A percentile compares a stretch with the other conserved stretches of the same genome.
Evolutionary conservation across 2,329 filamentous ascomycete genomes (phyloP).

Genomic region (Calcarisporium arbuscula): DNA sequence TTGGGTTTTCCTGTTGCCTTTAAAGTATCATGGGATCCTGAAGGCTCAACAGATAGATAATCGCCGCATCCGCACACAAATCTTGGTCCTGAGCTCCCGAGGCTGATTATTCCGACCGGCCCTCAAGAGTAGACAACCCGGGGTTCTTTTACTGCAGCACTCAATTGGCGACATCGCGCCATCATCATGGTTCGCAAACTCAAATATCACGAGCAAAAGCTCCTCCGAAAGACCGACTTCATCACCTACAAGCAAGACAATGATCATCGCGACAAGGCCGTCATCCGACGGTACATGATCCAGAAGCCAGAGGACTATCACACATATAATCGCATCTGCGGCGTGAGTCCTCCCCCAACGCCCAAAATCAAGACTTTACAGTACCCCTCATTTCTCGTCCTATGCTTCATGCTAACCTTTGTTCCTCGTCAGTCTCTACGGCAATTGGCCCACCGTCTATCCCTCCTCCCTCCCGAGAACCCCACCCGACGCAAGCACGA

Average conservation of each 20-base stretch:
- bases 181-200: conserved; percentile 83
- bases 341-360: conserved; percentile 34
- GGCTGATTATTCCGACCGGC: neutral
- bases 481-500: conserved; percentile 78
- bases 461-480: conserved; percentile 73
- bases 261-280: conserved; percentile 72
- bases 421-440: conserved; percentile 76
- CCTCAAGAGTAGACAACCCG: no score
- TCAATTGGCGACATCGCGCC: no score
- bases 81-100: no score
- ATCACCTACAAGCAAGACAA: conserved; percentile 87
- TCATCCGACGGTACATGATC: conserved; percentile 84
- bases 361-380: no score
- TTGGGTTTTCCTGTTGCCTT: no score
- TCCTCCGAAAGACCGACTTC: conserved; percentile 90
- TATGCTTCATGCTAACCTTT: conserved; percentile 5
- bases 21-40: no score
- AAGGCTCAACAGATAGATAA: no score
- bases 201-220: conserved; percentile 94
- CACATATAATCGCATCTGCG: conserved; percentile 59
- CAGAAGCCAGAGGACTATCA: conserved; percentile 84
- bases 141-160: no score
- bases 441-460: conserved; percentile 82
- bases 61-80: no score
- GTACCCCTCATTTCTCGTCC: conserved; percentile 1